Evolutionary conservation across 1,139 yeast genomes (phyloP), one percentile per base, ranked within the genome.

Genomic region (Suhomyces bolitotheri): DNA sequence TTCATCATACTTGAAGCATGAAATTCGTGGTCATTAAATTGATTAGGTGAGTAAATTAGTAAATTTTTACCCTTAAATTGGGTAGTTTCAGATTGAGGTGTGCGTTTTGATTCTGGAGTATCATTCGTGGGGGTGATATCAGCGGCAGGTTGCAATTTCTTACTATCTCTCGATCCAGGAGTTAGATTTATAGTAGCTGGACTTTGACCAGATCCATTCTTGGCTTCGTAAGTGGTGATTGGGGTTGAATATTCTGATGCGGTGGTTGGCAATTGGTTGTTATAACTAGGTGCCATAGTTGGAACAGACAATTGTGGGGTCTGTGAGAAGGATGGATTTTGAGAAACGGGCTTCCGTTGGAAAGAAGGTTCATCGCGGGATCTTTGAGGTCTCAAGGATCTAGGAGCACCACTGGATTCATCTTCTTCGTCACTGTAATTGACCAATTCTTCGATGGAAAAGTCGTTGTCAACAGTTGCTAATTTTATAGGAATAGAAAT

Each of bases 11-110:
- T 33, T 6, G 58, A 44, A 20, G 43, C 39, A 44, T 64, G 70
- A 42, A 62, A 64, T 30, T 59, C 70, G 38, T 57, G 50, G 40
- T 64, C 70, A 34, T 62, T 62, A 38, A 47, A 65, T 40, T 68
- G 73, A 33, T 58, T 61, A 6, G 76, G 76, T 20, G 73, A 66
- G 29, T 68, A 52, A 5, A 71, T 63, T 26, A 69, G 54, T 9
- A 70, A 41, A 41, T 66, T 69, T 33, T 65, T 66, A 20, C 56
- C 58, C 29, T 47, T 53, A 37, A 54, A 52, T 5, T 20, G 33
- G 10, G 40, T 32, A 4, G 32, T 8, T 14, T 30, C 28, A 6
- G 27, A 22, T 8, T 31, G 34, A 24, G 31, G 24, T 9, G 35
- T 24, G 16, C 21, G 27, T n/a, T 13, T 31, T 2, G 31, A 20